A percentile compares a stretch with the other conserved stretches of the same genome.
Evolutionary conservation across 345 rosid species (phyloP).

Genomic region (Lumnitzera littorea): DNA sequence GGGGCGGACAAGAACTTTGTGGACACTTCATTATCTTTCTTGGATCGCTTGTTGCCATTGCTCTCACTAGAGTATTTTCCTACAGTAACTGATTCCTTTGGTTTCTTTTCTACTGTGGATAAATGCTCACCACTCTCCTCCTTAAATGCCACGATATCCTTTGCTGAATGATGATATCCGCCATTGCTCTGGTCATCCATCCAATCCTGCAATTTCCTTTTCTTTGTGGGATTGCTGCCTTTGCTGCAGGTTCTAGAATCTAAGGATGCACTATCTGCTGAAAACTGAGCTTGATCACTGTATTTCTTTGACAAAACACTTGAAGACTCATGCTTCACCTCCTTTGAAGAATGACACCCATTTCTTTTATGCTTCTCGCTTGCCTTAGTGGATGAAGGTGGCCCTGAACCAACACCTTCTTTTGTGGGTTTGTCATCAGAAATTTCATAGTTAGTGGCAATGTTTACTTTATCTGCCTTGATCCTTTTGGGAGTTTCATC

Average conservation of each 20-base stretch:
- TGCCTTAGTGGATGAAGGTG: conserved; percentile 15
- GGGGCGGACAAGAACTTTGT: conserved; percentile 6
- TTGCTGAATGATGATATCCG: conserved; percentile 6
- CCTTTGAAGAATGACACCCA: conserved; percentile 15
- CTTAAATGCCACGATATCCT: conserved; percentile 16
- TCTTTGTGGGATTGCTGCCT: conserved; percentile 24
- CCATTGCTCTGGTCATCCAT: conserved; percentile 19
- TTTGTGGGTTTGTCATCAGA: conserved; percentile 12
- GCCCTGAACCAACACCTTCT: conserved; percentile 16
- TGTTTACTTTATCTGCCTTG: conserved; percentile 22
- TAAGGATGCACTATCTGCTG: conserved; percentile 31
- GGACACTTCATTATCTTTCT: conserved; percentile 11
- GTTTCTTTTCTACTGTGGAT: conserved; percentile 27
- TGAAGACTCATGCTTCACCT: conserved; percentile 27
- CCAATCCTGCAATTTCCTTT: conserved; percentile 34
- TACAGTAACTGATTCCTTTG: conserved; percentile 18
- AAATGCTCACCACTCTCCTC: conserved; percentile 29
- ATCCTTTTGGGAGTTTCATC: conserved; percentile 29
- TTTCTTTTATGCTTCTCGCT: conserved; percentile 21
- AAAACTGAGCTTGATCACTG: conserved; percentile 30
- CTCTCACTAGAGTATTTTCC: conserved; percentile 14
- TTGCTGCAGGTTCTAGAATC: conserved; percentile 24
- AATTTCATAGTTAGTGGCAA: conserved; percentile 11
- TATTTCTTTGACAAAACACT: conserved; percentile 28
- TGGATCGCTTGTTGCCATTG: conserved; percentile 12